phyloP scores from a whole-genome alignment of 495 filamentous ascomycete genomes.

The Aspergillus sparsus region DNA sequence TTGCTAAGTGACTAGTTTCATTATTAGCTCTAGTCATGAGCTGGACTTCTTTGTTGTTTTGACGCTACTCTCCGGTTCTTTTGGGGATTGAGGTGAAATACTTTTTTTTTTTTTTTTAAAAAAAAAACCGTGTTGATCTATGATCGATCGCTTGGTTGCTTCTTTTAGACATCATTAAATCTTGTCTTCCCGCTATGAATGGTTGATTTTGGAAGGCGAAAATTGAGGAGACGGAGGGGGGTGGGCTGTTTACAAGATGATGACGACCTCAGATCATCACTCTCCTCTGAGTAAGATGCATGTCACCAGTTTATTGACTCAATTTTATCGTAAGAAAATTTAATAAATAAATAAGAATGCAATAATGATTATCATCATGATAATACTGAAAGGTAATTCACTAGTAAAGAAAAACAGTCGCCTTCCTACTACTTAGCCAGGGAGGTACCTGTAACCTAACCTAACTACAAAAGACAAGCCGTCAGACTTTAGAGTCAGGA shows the following conservation, averaged over 20 bases:
- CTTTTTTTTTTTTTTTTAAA: neutral
- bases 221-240: neutral
- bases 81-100: slow-evolving; percentile 3
- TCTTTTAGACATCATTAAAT: slow-evolving; percentile 8
- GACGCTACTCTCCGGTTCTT: neutral
- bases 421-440: too few relatives aligned
- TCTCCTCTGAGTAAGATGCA: neutral
- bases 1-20: slow-evolving; percentile 8
- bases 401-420: too few relatives aligned
- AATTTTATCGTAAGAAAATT: neutral
- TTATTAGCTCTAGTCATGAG: slow-evolving; percentile 2
- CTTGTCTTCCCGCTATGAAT: neutral
- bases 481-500: too few relatives aligned
- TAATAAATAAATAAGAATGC: too few relatives aligned
- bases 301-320: neutral
- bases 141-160: slow-evolving; percentile 21
- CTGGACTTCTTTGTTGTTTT: neutral
- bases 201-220: neutral
- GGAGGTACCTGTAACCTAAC: too few relatives aligned
- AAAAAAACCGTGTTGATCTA: neutral
- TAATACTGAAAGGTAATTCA: too few relatives aligned
- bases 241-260: neutral
- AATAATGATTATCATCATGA: too few relatives aligned
- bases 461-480: too few relatives aligned
- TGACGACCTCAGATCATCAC: neutral